Percentiles rank a stretch among this genome's conserved stretches.
Conservation (phyloP, 139 green algal species). For the Pleodorina starrii region DNA sequence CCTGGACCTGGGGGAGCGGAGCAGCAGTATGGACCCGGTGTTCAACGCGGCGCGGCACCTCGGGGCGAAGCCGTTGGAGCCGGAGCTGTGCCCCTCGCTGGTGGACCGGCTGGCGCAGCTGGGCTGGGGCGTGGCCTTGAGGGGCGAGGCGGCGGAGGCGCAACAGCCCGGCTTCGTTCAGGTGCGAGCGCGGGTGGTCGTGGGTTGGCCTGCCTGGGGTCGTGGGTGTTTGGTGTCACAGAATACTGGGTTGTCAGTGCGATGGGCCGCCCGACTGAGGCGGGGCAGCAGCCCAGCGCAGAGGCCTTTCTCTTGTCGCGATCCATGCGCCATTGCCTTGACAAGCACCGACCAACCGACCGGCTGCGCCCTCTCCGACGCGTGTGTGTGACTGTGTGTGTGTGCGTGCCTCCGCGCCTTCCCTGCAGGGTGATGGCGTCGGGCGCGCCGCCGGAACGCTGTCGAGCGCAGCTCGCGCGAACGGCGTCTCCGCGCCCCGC, state of each 20-base stretch:
- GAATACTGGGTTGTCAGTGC: too few relatives aligned
- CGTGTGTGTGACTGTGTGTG: too few relatives aligned
- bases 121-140: background rate
- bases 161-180: background rate
- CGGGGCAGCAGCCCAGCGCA: too few relatives aligned
- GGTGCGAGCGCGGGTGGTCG: too few relatives aligned
- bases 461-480: background rate
- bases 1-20: background rate
- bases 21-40: background rate
- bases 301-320: too few relatives aligned
- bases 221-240: too few relatives aligned
- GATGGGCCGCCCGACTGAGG: too few relatives aligned
- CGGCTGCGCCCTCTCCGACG: too few relatives aligned
- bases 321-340: too few relatives aligned
- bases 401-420: background rate
- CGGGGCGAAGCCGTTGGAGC: background rate
- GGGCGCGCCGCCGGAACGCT: background rate
- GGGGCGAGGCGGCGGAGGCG: too few relatives aligned
- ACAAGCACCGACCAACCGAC: too few relatives aligned
- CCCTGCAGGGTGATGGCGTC: background rate
- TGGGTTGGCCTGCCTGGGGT: too few relatives aligned
- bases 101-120: background rate
- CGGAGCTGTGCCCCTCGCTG: background rate
- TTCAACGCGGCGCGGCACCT: constrained; percentile 20
- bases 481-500: background rate